Base-by-base conservation (phyloP, 1,284 basidiomycete species). In the Ceratobasidium sp. region DNA sequence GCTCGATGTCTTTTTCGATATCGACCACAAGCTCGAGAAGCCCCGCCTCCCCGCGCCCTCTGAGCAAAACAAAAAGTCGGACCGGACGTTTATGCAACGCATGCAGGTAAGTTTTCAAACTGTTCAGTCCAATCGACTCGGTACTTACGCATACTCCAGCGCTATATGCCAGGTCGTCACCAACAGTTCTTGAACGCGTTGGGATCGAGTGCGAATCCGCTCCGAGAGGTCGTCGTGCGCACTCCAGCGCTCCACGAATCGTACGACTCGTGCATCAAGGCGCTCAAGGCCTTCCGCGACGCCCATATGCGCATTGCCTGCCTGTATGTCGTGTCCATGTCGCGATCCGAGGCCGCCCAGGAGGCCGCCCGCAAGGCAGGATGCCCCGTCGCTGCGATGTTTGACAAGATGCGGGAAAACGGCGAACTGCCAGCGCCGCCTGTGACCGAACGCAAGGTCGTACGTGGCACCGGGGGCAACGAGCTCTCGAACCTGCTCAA, bases 291-390 rank as follows among this genome's bases (percentile, higher is more conserved):
- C 59, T 91, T 98, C 79, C 85, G 96, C 58, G 93, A 97, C 78
- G 89, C 89, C 55, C 96, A 97, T 80, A 91, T 98, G 82, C 87
- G 89, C 64, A 91, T 97, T 72, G 94, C 92, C 23, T 87, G 92
- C 36, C 78, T 93, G 62, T 97, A 96, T 80, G 95, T 96, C 76
- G 82, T 96, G 34, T 70, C 65, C 6, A 70, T 70, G 65, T 70
- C 65, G 39, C 65, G 65, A 32, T 70, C 65, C 52, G 65, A 70
- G 65, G 65, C 65, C 55, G 65, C 65, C 36, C 65, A 70, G 28
- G 65, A 70, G 2, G 52, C 65, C 23, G 65, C 65, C 18, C 65
- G 65, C 53, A 70, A 70, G 65, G 65, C 65, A 16, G 65, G 65
- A 48, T 70, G 65, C 55, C 65, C 65, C 3, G 65, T 70, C 39